A percentile compares a stretch with the other conserved stretches of the same genome.
phyloP scores from a whole-genome alignment of 148 eudicot genomes.

The Vaccinium corymbosum region DNA sequence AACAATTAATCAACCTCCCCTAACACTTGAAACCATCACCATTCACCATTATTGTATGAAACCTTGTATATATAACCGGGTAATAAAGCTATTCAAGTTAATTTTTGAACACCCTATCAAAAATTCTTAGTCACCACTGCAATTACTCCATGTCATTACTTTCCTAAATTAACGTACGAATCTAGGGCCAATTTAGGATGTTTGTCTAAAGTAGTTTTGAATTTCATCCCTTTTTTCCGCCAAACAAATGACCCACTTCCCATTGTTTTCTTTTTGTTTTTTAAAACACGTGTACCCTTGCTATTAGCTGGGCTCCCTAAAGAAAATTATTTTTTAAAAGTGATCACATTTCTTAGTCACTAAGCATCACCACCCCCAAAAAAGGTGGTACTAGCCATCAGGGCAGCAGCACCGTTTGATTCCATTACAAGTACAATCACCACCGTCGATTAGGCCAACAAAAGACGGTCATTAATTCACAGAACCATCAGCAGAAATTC shows the following conservation, averaged over 20 bases:
- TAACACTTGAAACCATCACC: too few relatives aligned
- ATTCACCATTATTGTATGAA: too few relatives aligned
- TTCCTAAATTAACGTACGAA: not conserved
- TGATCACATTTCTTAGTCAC: constrained; percentile 21
- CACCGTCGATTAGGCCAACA: constrained; percentile 10
- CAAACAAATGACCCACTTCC: not conserved
- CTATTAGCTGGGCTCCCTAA: not conserved
- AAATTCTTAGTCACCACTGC: too few relatives aligned
- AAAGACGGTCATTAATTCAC: too few relatives aligned
- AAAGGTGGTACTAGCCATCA: not conserved
- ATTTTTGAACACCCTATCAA: too few relatives aligned
- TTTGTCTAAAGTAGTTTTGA: constrained; percentile 7
- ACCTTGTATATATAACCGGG: too few relatives aligned
- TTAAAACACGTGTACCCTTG: not conserved
- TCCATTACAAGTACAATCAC: not conserved
- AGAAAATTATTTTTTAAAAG: not conserved
- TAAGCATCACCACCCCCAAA: constrained; percentile 13
- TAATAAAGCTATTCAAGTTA: too few relatives aligned
- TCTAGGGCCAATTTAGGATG: not conserved
- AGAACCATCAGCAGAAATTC: constrained; percentile 5
- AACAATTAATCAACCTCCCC: too few relatives aligned
- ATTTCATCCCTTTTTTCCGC: not conserved
- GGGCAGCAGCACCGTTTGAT: not conserved
- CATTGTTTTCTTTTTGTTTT: not conserved
- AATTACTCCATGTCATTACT: not conserved